Evolutionary conservation across 129 eudicot genomes (phyloP).

Genomic region (Ambrosia trifida): DNA sequence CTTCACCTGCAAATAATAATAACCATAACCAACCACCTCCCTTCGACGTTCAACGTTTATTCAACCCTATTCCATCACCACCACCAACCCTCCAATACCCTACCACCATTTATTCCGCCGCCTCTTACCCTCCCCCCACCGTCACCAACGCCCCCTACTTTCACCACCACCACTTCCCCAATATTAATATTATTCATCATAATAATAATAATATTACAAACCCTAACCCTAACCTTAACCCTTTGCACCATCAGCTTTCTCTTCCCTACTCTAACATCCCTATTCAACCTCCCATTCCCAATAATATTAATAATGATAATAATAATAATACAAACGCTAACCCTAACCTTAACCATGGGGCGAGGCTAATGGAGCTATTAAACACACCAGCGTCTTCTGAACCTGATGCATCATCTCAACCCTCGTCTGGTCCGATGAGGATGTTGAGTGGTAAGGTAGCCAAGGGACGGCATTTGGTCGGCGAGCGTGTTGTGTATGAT

Average conservation of each 20-base stretch:
- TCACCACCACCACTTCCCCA: slow-evolving; percentile 36
- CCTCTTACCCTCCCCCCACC: slow-evolving; percentile 65
- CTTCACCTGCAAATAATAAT: slow-evolving; percentile 45
- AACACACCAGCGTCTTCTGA: slow-evolving; percentile 47
- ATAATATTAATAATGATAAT: neutral
- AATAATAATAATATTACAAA: too few relatives aligned
- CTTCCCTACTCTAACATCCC: slow-evolving; percentile 69
- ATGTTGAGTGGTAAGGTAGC: slow-evolving; percentile 91
- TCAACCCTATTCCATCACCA: slow-evolving; percentile 41
- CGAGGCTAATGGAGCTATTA: slow-evolving; percentile 75
- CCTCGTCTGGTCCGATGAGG: slow-evolving; percentile 49
- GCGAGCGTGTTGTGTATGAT: slow-evolving; percentile 63
- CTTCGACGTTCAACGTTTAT: slow-evolving; percentile 62
- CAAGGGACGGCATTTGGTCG: slow-evolving; percentile 74
- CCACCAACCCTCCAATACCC: slow-evolving; percentile 49
- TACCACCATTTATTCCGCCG: slow-evolving; percentile 32
- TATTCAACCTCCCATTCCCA: slow-evolving; percentile 58
- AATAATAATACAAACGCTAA: slow-evolving; percentile 22
- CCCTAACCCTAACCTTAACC: neutral
- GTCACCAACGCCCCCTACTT: slow-evolving; percentile 47
- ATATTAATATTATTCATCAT: too few relatives aligned
- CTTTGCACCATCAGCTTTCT: slow-evolving; percentile 68
- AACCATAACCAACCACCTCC: slow-evolving; percentile 39
- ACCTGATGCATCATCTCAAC: slow-evolving; percentile 42
- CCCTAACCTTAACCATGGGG: slow-evolving; percentile 63